Percentiles rank a stretch among this genome's conserved stretches.
Conservation (phyloP, 306 rosid genomes). For the Glycine tomentella region DNA sequence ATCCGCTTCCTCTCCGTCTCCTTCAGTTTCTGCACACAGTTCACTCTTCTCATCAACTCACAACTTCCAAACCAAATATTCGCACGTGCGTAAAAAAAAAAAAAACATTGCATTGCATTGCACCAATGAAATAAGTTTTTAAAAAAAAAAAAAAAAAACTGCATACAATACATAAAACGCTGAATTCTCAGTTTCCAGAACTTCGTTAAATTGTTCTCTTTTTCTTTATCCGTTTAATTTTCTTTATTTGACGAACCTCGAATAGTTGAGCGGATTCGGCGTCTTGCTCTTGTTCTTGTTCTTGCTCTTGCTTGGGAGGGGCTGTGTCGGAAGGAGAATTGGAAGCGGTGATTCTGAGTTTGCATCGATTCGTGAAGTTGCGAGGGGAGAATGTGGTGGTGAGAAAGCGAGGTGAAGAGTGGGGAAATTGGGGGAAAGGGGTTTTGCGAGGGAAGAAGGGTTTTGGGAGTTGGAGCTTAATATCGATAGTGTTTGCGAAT, state of each 20-base stretch:
- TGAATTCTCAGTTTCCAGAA: no score
- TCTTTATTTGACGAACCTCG: slow-evolving; percentile 57
- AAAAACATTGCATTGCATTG: no score
- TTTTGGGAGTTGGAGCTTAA: slow-evolving; percentile 54
- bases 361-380: slow-evolving; percentile 37
- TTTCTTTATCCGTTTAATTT: not conserved
- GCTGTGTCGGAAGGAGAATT: slow-evolving; percentile 46
- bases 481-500: slow-evolving; percentile 46
- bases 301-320: slow-evolving; percentile 24
- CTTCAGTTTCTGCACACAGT: slow-evolving; percentile 73
- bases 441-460: slow-evolving; percentile 54
- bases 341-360: slow-evolving; percentile 54
- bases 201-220: no score
- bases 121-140: no score
- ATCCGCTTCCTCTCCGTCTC: slow-evolving; percentile 77
- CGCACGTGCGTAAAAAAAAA: not conserved
- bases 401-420: slow-evolving; percentile 39
- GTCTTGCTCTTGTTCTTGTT: slow-evolving; percentile 24
- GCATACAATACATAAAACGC: no score
- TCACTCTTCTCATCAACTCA: slow-evolving; percentile 26
- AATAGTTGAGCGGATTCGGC: slow-evolving; percentile 74
- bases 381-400: slow-evolving; percentile 40
- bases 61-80: slow-evolving; percentile 10
- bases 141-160: no score
- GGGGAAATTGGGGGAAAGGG: slow-evolving; percentile 52